A percentile compares a stretch with the other conserved stretches of the same genome.
Evolutionary conservation across 306 rosid genomes (phyloP).

Genomic region (Sicyos edulis): DNA sequence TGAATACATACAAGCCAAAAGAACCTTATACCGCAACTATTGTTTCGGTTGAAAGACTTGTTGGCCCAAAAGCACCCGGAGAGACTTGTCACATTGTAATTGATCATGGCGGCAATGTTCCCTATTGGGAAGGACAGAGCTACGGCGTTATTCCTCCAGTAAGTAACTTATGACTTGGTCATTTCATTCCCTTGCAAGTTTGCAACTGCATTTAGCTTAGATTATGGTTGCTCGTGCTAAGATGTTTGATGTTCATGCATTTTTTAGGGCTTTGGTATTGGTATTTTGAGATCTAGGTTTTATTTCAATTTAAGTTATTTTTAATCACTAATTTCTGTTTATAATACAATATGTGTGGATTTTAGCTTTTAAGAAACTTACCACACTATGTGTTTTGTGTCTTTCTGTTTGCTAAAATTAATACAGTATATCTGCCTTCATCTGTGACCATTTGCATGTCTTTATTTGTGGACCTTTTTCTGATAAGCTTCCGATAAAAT

Average conservation of each 20-base stretch:
- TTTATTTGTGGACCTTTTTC: not conserved
- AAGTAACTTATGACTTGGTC: conserved; percentile 29
- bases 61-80: conserved; percentile 93
- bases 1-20: conserved; percentile 69
- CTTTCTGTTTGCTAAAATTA: not conserved
- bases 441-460: not conserved
- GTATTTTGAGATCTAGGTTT: not conserved
- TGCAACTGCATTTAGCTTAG: not conserved
- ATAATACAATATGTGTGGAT: not conserved
- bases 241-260: not conserved
- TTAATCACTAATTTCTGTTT: not conserved
- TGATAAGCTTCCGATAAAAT: not conserved
- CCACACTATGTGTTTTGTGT: not conserved
- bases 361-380: not conserved
- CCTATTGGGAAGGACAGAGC: conserved; percentile 99
- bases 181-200: not conserved
- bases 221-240: not conserved
- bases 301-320: too few species aligned
- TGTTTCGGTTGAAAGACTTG: conserved; percentile 89
- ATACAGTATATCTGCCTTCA: not conserved
- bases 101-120: conserved; percentile 90
- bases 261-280: not conserved
- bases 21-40: conserved; percentile 87
- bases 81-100: conserved; percentile 95
- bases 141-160: conserved; percentile 95